Evolutionary conservation across 768 basidiomycete genomes (phyloP), one percentile per base, ranked within the genome.

Genomic region (Clavaria fumosa): DNA sequence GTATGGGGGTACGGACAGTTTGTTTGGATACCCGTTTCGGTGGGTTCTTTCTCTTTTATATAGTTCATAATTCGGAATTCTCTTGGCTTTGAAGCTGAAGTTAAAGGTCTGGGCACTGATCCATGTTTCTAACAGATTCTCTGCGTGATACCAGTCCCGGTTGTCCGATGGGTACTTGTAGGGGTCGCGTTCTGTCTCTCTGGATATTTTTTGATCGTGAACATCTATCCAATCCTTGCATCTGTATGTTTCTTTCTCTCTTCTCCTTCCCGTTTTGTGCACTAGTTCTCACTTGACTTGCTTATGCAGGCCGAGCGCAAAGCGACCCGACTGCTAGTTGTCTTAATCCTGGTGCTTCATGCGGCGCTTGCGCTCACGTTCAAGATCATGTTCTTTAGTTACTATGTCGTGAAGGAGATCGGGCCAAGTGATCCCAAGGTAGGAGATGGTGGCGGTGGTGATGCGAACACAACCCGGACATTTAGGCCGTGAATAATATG

Each of bases 191-290:
- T 83, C 46, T 63, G 61, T 1, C 59, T 88, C 14, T 96, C 93
- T 5, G 88, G 89, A 2, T 88, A 73, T 62, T 97, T 90, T 66
- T 66, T 99, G 20, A 64, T 68, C 10, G 64, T 66, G 17, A 88
- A 90, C 49, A 72, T 95, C 32, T 97, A 95, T 47, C 93, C 93
- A 3, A 70, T 95, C 37, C 74, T 97, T 20, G 75, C 82, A 23
- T 69, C 74, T 6, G 89, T 91, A 47, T 47, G 81, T 64, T 35
- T 34, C 30, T 15, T 5, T 37, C 14, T 34, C 12, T 22, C 30
- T 17, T 15, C 11, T 6, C 41, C 37, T 5, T 14, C 38, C 34
- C 38, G 10, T 23, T 15, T 34, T 17, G 42, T 21, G 24, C 30
- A 22, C 35, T 11, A 18, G 11, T 15, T 5, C 24, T n/a, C 6